A percentile compares a stretch with the other conserved stretches of the same genome.
phyloP scores from a whole-genome alignment of 2,329 filamentous ascomycete species.

The Fusarium pseudograminearum region DNA sequence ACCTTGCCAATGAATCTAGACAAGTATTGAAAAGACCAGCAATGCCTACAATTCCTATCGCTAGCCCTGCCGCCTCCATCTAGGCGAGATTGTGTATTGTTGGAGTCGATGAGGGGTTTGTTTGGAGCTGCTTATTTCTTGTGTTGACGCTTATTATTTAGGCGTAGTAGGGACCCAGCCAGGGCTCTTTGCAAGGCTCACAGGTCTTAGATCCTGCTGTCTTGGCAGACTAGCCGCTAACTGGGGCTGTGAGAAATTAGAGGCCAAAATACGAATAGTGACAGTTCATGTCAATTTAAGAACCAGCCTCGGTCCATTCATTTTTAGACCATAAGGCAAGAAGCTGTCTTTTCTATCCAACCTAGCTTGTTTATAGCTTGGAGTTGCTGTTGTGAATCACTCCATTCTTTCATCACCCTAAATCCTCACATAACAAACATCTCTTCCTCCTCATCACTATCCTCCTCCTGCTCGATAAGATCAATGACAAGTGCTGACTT shows the following conservation, averaged over 20 bases:
- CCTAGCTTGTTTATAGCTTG: background rate
- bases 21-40: conserved; percentile 37
- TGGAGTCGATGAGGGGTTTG: background rate
- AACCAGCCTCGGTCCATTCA: background rate
- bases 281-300: rapidly evolving
- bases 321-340: background rate
- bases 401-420: background rate
- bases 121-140: background rate
- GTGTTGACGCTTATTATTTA: background rate
- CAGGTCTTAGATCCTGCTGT: background rate
- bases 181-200: background rate
- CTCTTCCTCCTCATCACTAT: conserved; percentile 15
- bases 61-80: conserved; percentile 12
- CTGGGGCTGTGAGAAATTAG: rapidly evolving
- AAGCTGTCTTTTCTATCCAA: background rate
- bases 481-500: conserved; percentile 18
- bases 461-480: conserved; percentile 17
- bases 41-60: conserved; percentile 11
- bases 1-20: conserved; percentile 32
- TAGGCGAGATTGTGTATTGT: background rate
- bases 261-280: too few species aligned
- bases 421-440: background rate
- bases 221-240: background rate
- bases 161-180: background rate
- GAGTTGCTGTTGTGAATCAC: too few species aligned